Evolutionary conservation across 768 basidiomycete species (phyloP).

Genomic region (Lactarius hengduanensis): DNA sequence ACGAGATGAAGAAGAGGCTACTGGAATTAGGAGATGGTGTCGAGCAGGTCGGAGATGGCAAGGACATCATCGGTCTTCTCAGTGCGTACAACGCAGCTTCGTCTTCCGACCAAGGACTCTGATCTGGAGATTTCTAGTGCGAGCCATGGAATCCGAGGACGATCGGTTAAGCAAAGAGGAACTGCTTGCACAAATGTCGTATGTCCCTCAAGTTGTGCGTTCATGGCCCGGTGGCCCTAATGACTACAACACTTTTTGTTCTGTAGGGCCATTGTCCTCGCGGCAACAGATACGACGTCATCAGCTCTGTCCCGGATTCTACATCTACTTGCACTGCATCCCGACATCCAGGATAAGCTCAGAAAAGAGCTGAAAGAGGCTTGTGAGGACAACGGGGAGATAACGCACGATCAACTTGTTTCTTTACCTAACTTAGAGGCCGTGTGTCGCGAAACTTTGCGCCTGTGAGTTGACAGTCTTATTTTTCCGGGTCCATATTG

Average conservation of each 20-base stretch:
- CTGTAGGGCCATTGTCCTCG: conserved; percentile 21
- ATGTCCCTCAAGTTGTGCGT: neutral
- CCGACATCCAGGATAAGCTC: neutral
- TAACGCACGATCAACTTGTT: conserved; percentile 36
- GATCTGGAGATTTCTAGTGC: conserved; percentile 33
- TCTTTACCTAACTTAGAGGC: conserved; percentile 35
- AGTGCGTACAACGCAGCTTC: neutral
- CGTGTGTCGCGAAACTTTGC: conserved; percentile 10
- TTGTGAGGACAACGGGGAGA: conserved; percentile 24
- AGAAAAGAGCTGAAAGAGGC: neutral
- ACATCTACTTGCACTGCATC: neutral
- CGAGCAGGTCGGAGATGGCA: too few species aligned
- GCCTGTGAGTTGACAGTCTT: conserved; percentile 4
- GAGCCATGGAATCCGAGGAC: conserved; percentile 26
- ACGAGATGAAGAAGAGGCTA: conserved; percentile 39
- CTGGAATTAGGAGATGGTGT: conserved; percentile 33
- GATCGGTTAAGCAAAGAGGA: conserved; percentile 36
- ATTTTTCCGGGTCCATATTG: neutral
- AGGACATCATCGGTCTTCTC: neutral
- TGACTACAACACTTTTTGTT: neutral
- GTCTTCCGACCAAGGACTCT: neutral
- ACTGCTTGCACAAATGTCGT: conserved; percentile 42
- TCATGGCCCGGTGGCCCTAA: neutral
- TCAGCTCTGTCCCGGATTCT: neutral
- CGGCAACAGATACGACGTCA: conserved; percentile 15